Percentiles rank a stretch among this genome's conserved stretches.
Conservation (phyloP, 106 monocot species). For the Platanthera zijinensis region DNA sequence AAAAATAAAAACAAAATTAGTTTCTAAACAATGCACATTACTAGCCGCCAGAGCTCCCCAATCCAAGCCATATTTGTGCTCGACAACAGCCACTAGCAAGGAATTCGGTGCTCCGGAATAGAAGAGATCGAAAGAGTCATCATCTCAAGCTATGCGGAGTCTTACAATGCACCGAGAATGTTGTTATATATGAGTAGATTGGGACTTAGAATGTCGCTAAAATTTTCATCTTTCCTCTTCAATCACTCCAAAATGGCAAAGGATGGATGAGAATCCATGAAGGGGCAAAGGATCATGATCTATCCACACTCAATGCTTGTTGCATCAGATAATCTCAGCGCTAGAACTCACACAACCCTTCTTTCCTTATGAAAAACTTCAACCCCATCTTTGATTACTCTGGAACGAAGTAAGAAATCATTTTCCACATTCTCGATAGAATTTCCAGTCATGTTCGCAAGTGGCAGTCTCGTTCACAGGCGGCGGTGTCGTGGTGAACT, state of each 20-base stretch:
- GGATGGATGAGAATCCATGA: conserved; percentile 62
- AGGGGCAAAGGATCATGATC: conserved; percentile 40
- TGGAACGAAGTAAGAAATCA: not conserved
- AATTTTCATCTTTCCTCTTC: conserved; percentile 34
- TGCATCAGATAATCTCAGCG: conserved; percentile 30
- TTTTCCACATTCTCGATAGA: conserved; percentile 6
- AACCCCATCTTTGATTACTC: not conserved
- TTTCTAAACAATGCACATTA: no score
- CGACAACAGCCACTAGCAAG: no score
- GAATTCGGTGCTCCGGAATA: no score
- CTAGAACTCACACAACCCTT: conserved; percentile 58
- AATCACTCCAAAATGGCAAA: conserved; percentile 85
- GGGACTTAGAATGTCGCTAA: not conserved
- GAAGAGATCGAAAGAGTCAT: no score
- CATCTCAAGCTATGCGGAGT: conserved; percentile 25
- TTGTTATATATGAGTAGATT: conserved; percentile 76
- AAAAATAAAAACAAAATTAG: no score
- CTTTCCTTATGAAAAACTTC: conserved; percentile 12
- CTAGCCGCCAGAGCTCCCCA: no score
- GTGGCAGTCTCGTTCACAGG: no score
- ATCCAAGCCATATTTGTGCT: no score
- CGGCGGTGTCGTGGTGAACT: no score
- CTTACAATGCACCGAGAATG: conserved; percentile 66
- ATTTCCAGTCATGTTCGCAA: not conserved
- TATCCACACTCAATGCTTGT: conserved; percentile 47